Evolutionary conservation across 2,329 filamentous ascomycete species (phyloP).

Genomic region (Geosmithia putterillii): DNA sequence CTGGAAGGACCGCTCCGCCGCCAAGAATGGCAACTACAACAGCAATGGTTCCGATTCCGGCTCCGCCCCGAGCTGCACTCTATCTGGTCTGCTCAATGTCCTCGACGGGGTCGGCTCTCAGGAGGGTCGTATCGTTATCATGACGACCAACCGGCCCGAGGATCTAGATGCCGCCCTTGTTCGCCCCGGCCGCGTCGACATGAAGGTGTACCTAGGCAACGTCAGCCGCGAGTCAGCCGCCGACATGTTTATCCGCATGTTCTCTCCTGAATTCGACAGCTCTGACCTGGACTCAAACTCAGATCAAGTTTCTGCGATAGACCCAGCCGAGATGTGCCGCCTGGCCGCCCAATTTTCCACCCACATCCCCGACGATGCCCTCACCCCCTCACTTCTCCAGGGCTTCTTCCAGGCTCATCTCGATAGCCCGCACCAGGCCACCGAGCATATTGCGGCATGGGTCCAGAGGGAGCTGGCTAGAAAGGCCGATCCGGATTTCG

Average conservation of each 20-base stretch:
- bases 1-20: slow-evolving; percentile 13
- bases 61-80: slow-evolving; percentile 23
- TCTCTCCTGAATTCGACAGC: too few relatives aligned
- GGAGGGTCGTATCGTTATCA: slow-evolving; percentile 60
- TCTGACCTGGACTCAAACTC: slow-evolving; percentile 15
- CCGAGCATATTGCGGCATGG: slow-evolving; percentile 20
- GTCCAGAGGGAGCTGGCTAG: slow-evolving; percentile 18
- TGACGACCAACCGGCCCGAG: slow-evolving; percentile 60
- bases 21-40: slow-evolving; percentile 7
- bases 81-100: slow-evolving; percentile 57
- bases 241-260: slow-evolving; percentile 36
- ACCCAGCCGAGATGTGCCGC: slow-evolving; percentile 18
- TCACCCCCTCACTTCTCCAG: slow-evolving; percentile 37
- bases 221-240: slow-evolving; percentile 29
- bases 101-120: slow-evolving; percentile 58
- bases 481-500: slow-evolving; percentile 16
- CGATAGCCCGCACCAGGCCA: slow-evolving; percentile 23
- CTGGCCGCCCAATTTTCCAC: slow-evolving; percentile 42
- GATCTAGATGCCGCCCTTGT: slow-evolving; percentile 52
- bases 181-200: slow-evolving; percentile 55
- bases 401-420: slow-evolving; percentile 32
- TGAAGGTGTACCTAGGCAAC: slow-evolving; percentile 44
- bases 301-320: slow-evolving; percentile 6
- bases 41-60: slow-evolving; percentile 8
- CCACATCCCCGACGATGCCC: slow-evolving; percentile 31